Evolutionary conservation across 805 yeast species (phyloP).

Genomic region (Sugiyamaella floridensis): DNA sequence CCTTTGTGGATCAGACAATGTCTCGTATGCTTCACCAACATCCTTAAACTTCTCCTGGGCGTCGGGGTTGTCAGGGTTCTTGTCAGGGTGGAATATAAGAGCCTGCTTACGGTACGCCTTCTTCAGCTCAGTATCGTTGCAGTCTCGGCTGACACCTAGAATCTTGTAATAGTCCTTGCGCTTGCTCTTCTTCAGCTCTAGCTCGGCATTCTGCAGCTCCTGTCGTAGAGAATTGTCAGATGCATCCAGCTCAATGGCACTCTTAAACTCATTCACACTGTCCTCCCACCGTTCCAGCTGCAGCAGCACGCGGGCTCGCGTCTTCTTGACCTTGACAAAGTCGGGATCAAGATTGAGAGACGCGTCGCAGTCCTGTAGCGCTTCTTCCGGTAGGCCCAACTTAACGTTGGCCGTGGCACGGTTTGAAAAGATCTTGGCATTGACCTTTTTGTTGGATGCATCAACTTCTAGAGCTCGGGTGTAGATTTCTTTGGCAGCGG

Average conservation of each 20-base stretch:
- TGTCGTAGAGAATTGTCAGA: constrained; percentile 30
- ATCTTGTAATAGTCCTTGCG: constrained; percentile 55
- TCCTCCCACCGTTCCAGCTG: constrained; percentile 37
- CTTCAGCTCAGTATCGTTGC: constrained; percentile 52
- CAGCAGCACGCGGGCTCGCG: constrained; percentile 35
- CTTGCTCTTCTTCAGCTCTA: constrained; percentile 34
- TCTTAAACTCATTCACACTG: constrained; percentile 31
- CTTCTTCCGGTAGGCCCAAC: constrained; percentile 70
- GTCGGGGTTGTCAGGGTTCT: constrained; percentile 54
- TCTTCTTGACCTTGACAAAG: constrained; percentile 55
- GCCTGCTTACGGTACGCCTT: constrained; percentile 74
- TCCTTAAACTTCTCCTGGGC: constrained; percentile 96
- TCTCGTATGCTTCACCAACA: constrained; percentile 78
- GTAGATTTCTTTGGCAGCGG: constrained; percentile 62
- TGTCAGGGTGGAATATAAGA: constrained; percentile 71
- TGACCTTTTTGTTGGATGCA: constrained; percentile 44
- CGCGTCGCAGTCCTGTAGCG: constrained; percentile 64
- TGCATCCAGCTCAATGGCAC: constrained; percentile 32
- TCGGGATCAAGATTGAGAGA: constrained; percentile 60
- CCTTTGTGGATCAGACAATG: constrained; percentile 77
- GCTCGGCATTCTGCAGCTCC: constrained; percentile 37
- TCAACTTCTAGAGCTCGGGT: constrained; percentile 67
- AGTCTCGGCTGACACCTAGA: constrained; percentile 45
- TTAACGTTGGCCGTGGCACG: constrained; percentile 83
- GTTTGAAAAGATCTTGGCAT: constrained; percentile 56